Conservation (phyloP, 768 basidiomycete genomes). For the Termitomyces sp. region DNA sequence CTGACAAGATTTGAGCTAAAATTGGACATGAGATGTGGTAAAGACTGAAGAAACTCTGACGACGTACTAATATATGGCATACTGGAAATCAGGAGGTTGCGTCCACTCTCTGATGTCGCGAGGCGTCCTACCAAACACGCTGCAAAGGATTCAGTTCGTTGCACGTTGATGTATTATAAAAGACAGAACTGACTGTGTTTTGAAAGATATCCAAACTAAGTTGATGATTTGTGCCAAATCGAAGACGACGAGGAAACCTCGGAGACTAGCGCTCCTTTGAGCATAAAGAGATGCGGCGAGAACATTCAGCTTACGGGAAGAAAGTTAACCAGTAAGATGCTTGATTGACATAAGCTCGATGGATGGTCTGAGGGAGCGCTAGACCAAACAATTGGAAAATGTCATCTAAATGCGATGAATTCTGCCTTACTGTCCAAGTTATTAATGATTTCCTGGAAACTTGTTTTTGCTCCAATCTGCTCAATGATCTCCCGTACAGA, state of each 20-base stretch:
- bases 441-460: conserved; percentile 40
- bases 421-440: conserved; percentile 38
- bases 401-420: neutral
- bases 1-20: conserved; percentile 53
- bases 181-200: conserved; percentile 55
- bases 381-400: neutral
- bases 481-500: conserved; percentile 40
- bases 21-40: conserved; percentile 6
- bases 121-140: conserved; percentile 82
- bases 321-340: conserved; percentile 90
- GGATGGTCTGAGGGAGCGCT: conserved; percentile 72
- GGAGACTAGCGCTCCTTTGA: conserved; percentile 46
- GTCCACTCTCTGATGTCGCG: conserved; percentile 89
- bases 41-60: neutral
- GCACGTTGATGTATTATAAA: neutral
- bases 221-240: conserved; percentile 96
- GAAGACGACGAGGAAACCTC: conserved; percentile 92
- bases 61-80: conserved; percentile 77
- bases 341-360: conserved; percentile 87
- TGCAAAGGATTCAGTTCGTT: conserved; percentile 19
- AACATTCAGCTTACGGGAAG: conserved; percentile 68
- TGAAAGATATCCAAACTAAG: conserved; percentile 78
- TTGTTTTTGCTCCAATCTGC: conserved; percentile 37
- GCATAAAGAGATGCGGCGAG: neutral
- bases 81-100: conserved; percentile 86